Evolutionary conservation across 2,329 filamentous ascomycete genomes (phyloP).

Genomic region (Nectriaceae sp.): DNA sequence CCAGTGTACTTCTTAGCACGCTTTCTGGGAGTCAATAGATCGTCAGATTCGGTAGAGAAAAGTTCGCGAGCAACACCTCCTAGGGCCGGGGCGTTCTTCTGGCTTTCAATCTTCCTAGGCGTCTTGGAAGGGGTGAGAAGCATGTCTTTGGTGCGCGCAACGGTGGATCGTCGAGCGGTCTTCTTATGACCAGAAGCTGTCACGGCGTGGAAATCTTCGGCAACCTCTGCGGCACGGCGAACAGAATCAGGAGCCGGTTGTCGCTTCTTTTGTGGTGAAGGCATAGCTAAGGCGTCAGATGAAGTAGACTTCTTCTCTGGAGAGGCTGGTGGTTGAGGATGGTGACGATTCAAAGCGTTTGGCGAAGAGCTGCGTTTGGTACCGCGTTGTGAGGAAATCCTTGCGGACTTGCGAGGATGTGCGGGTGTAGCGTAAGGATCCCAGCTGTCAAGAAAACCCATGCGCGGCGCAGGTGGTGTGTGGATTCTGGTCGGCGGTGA

Average conservation of each 20-base stretch:
- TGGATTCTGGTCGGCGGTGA: conserved; percentile 59
- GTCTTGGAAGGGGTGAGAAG: conserved; percentile 81
- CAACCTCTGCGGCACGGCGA: conserved; percentile 48
- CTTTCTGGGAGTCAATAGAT: conserved; percentile 61
- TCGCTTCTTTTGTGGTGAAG: conserved; percentile 55
- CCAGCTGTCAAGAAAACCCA: conserved; percentile 69
- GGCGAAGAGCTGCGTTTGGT: conserved; percentile 60
- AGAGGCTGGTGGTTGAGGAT: conserved; percentile 34
- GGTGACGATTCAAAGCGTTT: conserved; percentile 35
- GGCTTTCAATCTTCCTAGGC: conserved; percentile 62
- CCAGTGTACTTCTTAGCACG: conserved; percentile 59
- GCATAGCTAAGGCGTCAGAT: conserved; percentile 43
- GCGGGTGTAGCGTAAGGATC: conserved; percentile 61
- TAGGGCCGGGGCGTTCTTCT: conserved; percentile 53
- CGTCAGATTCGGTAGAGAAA: conserved; percentile 60
- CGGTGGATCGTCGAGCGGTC: conserved; percentile 26
- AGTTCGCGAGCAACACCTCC: conserved; percentile 61
- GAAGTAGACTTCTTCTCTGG: conserved; percentile 32
- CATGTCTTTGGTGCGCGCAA: conserved; percentile 51
- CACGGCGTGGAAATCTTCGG: conserved; percentile 46
- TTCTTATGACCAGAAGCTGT: conserved; percentile 40
- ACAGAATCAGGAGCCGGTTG: conserved; percentile 48
- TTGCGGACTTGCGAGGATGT: conserved; percentile 64
- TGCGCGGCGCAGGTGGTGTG: conserved; percentile 69
- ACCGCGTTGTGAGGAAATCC: conserved; percentile 59